phyloP scores from a whole-genome alignment of 2,329 filamentous ascomycete species.

The Fusarium verticillioides region DNA sequence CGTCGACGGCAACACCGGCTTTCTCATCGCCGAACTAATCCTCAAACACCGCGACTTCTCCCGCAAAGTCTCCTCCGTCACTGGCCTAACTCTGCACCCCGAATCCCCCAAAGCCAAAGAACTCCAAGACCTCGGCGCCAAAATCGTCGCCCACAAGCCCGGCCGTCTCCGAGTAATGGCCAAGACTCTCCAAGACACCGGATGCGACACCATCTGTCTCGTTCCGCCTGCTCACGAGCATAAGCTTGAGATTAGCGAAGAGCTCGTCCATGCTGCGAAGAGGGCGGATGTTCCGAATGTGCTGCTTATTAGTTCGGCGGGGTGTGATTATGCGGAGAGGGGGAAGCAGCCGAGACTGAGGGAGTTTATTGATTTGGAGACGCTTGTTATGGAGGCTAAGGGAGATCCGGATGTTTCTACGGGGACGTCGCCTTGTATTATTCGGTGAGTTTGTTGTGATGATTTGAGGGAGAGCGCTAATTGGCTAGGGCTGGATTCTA shows the following conservation, averaged over 20 bases:
- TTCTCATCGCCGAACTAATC: conserved; percentile 61
- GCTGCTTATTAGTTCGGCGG: conserved; percentile 16
- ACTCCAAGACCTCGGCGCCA: conserved; percentile 13
- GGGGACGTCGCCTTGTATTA: conserved; percentile 8
- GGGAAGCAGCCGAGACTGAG: conserved; percentile 60
- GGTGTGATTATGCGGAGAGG: conserved; percentile 54
- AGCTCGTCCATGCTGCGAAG: conserved; percentile 10
- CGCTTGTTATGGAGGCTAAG: conserved; percentile 55
- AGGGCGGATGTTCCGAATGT: conserved; percentile 18
- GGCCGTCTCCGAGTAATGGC: conserved; percentile 10
- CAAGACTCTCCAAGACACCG: neutral
- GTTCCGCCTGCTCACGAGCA: conserved; percentile 14
- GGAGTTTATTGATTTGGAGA: conserved; percentile 63
- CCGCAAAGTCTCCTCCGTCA: conserved; percentile 54
- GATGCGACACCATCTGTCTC: conserved; percentile 13
- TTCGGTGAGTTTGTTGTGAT: neutral
- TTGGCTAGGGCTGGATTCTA: conserved; percentile 8
- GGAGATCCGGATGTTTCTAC: conserved; percentile 44
- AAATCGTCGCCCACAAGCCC: conserved; percentile 8
- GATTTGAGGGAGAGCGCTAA: neutral
- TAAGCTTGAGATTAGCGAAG: conserved; percentile 16
- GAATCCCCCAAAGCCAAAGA: conserved; percentile 26
- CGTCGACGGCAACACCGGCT: conserved; percentile 62
- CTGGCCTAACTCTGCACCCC: conserved; percentile 55
- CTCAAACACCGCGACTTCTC: conserved; percentile 57